Evolutionary conservation across 306 rosid genomes (phyloP).

Genomic region (Malus sylvestris): DNA sequence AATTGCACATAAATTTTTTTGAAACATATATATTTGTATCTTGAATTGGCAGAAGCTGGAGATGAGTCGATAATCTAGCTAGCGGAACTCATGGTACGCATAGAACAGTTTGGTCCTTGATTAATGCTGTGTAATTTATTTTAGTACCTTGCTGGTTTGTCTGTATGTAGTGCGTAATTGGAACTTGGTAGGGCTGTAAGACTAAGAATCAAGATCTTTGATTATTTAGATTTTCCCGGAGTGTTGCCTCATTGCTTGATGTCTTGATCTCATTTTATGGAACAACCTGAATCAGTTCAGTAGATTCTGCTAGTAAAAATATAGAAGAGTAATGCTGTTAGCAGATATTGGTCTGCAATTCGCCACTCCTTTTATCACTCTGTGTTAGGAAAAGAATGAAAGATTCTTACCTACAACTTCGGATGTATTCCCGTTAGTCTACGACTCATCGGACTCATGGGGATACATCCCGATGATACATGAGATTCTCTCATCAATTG

Average conservation of each 20-base stretch:
- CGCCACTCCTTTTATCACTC: not conserved
- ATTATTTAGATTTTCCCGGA: not conserved
- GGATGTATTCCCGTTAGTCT: no score
- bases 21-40: not conserved
- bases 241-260: not conserved
- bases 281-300: not conserved
- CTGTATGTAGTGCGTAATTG: not conserved
- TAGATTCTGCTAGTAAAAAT: no score
- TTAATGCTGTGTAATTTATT: not conserved
- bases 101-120: not conserved
- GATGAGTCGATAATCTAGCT: constrained; percentile 52
- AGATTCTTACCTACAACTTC: no score
- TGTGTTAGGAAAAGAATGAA: not conserved
- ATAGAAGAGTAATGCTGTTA: no score
- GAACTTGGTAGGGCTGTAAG: not conserved
- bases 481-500: no score
- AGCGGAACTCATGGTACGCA: not conserved
- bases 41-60: constrained; percentile 52
- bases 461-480: no score
- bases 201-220: no score
- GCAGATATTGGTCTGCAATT: no score
- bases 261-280: not conserved
- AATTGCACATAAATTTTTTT: not conserved
- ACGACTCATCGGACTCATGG: no score
- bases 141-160: not conserved